Conservation (phyloP, 139 green algal species). For the Ettlia oleoabundans region DNA sequence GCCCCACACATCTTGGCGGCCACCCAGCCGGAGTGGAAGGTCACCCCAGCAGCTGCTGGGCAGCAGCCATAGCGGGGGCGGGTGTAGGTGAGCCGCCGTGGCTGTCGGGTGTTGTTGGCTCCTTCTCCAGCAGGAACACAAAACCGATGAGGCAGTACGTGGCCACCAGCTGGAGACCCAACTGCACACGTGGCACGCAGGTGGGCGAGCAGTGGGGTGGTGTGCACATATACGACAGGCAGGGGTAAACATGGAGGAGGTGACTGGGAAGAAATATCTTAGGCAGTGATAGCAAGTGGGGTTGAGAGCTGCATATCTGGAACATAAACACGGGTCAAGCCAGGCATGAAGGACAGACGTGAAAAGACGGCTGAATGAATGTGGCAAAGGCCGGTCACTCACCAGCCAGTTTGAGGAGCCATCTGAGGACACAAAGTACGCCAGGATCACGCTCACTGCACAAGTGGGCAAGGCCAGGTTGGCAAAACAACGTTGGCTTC, state of each 20-base stretch:
- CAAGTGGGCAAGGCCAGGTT: not conserved
- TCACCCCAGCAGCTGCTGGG: not conserved
- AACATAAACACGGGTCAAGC: not conserved
- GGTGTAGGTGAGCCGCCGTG: not conserved
- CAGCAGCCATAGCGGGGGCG: not conserved
- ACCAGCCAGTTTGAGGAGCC: constrained; percentile 81
- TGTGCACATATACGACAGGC: too few relatives aligned
- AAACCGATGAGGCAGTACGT: constrained; percentile 66
- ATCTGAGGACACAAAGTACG: constrained; percentile 79
- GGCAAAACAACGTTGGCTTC: too few relatives aligned
- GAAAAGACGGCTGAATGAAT: too few relatives aligned
- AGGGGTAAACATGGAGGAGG: not conserved
- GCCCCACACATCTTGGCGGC: too few relatives aligned
- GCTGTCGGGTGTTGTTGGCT: not conserved
- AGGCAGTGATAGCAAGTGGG: too few relatives aligned
- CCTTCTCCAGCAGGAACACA: constrained; percentile 19
- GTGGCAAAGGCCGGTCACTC: constrained; percentile 37
- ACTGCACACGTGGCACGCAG: not conserved
- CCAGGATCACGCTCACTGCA: constrained; percentile 74
- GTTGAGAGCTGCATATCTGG: too few relatives aligned
- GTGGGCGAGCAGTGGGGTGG: too few relatives aligned
- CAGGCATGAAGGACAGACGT: not conserved
- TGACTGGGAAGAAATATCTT: too few relatives aligned
- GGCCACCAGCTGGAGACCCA: constrained; percentile 63
- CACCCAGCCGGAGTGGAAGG: too few relatives aligned